Percentiles rank a stretch among this genome's conserved stretches.
phyloP scores from a whole-genome alignment of 2,329 filamentous ascomycete genomes.

The Ophiostoma fasciatum region DNA sequence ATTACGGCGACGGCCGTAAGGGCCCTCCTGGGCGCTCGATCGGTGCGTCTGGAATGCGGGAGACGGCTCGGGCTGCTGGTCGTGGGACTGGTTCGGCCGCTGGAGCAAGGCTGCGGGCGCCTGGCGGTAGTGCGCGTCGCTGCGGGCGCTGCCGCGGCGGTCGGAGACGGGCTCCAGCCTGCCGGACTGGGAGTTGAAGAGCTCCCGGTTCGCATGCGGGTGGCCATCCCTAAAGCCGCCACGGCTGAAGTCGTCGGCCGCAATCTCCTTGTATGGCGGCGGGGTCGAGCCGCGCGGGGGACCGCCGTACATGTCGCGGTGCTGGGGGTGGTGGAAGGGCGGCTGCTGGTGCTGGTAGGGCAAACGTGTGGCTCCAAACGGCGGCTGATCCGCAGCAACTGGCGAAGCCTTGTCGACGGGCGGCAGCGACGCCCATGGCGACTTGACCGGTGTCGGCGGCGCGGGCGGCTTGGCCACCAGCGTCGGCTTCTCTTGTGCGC shows the following conservation, averaged over 20 bases:
- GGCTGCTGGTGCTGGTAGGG: constrained; percentile 4
- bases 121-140: constrained; percentile 53
- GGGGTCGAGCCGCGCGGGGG: constrained; percentile 11
- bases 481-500: constrained; percentile 54
- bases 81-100: constrained; percentile 44
- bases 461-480: constrained; percentile 57
- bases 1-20: constrained; percentile 62
- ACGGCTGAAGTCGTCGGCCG: constrained; percentile 84
- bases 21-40: constrained; percentile 46
- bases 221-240: constrained; percentile 64
- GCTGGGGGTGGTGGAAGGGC: constrained; percentile 9
- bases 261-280: constrained; percentile 63
- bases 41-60: constrained; percentile 72
- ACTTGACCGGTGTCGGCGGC: constrained; percentile 60
- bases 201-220: constrained; percentile 49
- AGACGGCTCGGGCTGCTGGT: constrained; percentile 60
- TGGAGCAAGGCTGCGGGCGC: constrained; percentile 56
- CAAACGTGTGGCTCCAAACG: neutral
- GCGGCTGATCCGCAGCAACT: constrained; percentile 40
- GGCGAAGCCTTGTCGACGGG: constrained; percentile 72
- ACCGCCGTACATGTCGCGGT: constrained; percentile 36
- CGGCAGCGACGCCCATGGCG: constrained; percentile 79
- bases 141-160: constrained; percentile 53
- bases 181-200: constrained; percentile 92
- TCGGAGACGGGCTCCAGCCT: constrained; percentile 81